These are phyloP conservation scores for Penicillium mononematosum DNA, from an alignment of 495 filamentous ascomycete species.

Conservation along the genomic window DNA sequence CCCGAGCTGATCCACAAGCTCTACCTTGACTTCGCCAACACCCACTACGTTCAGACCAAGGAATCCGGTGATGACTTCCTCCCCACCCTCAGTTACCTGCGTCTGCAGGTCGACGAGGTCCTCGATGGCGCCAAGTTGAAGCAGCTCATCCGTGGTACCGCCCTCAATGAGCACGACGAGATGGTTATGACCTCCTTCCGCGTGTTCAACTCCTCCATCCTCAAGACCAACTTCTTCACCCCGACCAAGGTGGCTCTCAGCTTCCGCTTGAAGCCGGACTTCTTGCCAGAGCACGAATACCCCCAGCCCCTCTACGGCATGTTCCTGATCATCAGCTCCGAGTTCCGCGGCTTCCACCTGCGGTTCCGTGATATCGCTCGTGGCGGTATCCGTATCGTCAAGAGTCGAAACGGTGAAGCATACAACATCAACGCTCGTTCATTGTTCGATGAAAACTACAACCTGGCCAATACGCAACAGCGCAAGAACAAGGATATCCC, in stretches of 20 bases:
- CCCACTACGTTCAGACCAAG: constrained; percentile 83
- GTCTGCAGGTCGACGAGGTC: constrained; percentile 69
- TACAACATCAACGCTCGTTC: constrained; percentile 95
- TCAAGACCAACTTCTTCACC: constrained; percentile 99
- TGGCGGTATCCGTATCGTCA: constrained; percentile 97
- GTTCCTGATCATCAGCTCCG: constrained; percentile 96
- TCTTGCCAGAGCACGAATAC: constrained; percentile 89
- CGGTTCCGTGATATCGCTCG: constrained; percentile 97
- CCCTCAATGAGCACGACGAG: constrained; percentile 90
- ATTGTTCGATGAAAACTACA: constrained; percentile 98
- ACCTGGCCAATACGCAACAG: constrained; percentile 96
- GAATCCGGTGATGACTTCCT: constrained; percentile 74
- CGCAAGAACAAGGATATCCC: constrained; percentile 99
- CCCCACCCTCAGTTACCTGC: constrained; percentile 75
- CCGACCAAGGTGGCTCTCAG: constrained; percentile 97
- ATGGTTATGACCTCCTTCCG: constrained; percentile 98
- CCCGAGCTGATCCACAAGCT: constrained; percentile 83
- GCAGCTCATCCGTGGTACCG: constrained; percentile 75
- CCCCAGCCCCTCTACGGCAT: constrained; percentile 93
- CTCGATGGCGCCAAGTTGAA: constrained; percentile 76
- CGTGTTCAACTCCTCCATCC: constrained; percentile 82
- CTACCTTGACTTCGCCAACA: constrained; percentile 87
- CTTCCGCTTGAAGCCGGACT: constrained; percentile 87
- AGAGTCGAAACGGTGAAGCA: constrained; percentile 89
- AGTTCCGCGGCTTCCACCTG: constrained; percentile 95